Evolutionary conservation across 345 rosid species (phyloP).

Genomic region (Crucihimalaya himalaica): DNA sequence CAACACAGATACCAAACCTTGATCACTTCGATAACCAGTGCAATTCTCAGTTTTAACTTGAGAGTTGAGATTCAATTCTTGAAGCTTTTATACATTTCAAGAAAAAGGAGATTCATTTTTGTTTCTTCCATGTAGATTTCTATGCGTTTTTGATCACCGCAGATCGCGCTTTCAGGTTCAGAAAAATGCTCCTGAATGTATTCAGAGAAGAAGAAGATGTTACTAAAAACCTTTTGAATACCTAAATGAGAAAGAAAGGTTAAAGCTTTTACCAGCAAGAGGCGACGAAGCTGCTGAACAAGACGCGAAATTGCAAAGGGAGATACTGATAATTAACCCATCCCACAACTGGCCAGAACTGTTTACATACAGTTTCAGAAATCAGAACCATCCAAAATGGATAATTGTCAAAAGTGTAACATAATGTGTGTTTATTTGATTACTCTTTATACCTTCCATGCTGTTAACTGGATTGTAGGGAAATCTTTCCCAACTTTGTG

Average conservation of each 20-base stretch:
- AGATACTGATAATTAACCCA: conserved; percentile 85
- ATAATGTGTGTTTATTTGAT: not conserved
- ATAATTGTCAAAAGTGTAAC: not conserved
- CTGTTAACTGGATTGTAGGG: conserved; percentile 70
- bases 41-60: not conserved
- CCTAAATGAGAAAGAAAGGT: conserved; percentile 4
- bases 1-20: not conserved
- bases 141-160: conserved; percentile 61
- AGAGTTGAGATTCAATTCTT: not conserved
- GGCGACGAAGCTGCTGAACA: conserved; percentile 68
- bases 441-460: conserved; percentile 71
- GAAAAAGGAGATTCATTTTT: not conserved
- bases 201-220: not conserved
- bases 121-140: conserved; percentile 13
- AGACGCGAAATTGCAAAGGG: conserved; percentile 79
- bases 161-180: conserved; percentile 81
- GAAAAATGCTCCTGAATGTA: conserved; percentile 68
- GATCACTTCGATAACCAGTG: not conserved
- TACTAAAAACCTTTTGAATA: not conserved
- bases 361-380: conserved; percentile 27
- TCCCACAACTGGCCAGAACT: conserved; percentile 92
- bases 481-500: conserved; percentile 66
- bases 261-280: conserved; percentile 67
- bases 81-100: not conserved
- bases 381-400: conserved; percentile 1